A percentile compares a stretch with the other conserved stretches of the same genome.
phyloP scores from a whole-genome alignment of 1,139 yeast genomes.

The Debaryomyces nepalensis region DNA sequence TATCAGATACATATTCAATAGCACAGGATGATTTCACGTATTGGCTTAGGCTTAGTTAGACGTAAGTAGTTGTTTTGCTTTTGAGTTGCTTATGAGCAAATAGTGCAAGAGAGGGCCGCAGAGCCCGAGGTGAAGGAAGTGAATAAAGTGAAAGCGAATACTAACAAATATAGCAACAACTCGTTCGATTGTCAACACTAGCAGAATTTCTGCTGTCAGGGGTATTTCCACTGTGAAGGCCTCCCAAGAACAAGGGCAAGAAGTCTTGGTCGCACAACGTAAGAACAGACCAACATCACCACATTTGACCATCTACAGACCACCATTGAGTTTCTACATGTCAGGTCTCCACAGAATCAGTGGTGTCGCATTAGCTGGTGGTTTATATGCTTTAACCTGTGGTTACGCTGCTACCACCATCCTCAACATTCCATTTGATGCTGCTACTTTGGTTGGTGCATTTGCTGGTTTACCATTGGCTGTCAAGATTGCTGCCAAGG shows the following conservation, averaged over 20 bases:
- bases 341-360: conserved; percentile 87
- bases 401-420: conserved; percentile 74
- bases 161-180: conserved; percentile 15
- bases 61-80: no score
- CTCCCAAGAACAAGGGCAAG: conserved; percentile 66
- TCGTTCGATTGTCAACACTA: conserved; percentile 16
- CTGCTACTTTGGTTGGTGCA: conserved; percentile 61
- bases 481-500: conserved; percentile 67
- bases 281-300: conserved; percentile 90
- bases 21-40: conserved; percentile 24
- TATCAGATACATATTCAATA: conserved; percentile 4
- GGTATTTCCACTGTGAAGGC: conserved; percentile 60
- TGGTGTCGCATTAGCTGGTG: conserved; percentile 81
- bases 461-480: conserved; percentile 63
- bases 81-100: no score
- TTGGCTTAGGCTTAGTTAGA: conserved; percentile 28
- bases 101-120: background rate
- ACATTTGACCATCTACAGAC: conserved; percentile 85
- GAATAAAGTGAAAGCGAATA: conserved; percentile 1
- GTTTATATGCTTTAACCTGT: conserved; percentile 77
- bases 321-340: conserved; percentile 82
- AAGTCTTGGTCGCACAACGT: conserved; percentile 79
- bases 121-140: background rate
- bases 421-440: conserved; percentile 65
- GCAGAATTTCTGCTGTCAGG: conserved; percentile 27